phyloP scores from a whole-genome alignment of 306 rosid species.

The Cicer pinnatifidum region DNA sequence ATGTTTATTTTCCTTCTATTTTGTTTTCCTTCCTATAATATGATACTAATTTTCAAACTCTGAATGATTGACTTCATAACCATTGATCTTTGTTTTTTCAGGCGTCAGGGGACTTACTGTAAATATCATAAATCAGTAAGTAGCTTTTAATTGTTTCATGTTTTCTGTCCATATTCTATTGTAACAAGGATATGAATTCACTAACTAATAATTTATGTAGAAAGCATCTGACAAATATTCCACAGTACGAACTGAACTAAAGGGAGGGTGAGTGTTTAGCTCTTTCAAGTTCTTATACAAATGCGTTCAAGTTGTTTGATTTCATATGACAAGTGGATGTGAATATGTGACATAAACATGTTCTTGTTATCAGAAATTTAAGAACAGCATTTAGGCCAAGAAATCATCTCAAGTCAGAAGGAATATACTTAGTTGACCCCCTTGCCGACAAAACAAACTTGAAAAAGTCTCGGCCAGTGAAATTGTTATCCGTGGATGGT shows the following conservation, averaged over 20 bases:
- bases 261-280: conserved; percentile 73
- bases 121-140: conserved; percentile 88
- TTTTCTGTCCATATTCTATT: conserved; percentile 36
- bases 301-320: conserved; percentile 16
- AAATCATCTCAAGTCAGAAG: conserved; percentile 67
- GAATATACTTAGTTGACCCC: conserved; percentile 84
- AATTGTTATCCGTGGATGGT: conserved; percentile 77
- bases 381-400: conserved; percentile 65
- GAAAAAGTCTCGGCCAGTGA: conserved; percentile 60
- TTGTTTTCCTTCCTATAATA: background rate
- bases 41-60: conserved; percentile 27
- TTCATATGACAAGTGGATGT: conserved; percentile 21
- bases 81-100: conserved; percentile 53
- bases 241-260: conserved; percentile 77
- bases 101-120: conserved; percentile 75
- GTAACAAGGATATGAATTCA: conserved; percentile 26
- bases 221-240: conserved; percentile 76
- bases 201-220: conserved; percentile 48
- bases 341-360: conserved; percentile 15
- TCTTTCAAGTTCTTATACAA: conserved; percentile 20
- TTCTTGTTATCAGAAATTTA: conserved; percentile 67
- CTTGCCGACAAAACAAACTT: conserved; percentile 54
- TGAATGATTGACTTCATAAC: conserved; percentile 42
- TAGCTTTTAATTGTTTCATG: conserved; percentile 29
- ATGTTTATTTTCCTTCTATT: background rate